These are phyloP conservation scores for Rachicladosporium sp. DNA, from an alignment of 2,329 filamentous ascomycete genomes.

Conservation along the genomic window DNA sequence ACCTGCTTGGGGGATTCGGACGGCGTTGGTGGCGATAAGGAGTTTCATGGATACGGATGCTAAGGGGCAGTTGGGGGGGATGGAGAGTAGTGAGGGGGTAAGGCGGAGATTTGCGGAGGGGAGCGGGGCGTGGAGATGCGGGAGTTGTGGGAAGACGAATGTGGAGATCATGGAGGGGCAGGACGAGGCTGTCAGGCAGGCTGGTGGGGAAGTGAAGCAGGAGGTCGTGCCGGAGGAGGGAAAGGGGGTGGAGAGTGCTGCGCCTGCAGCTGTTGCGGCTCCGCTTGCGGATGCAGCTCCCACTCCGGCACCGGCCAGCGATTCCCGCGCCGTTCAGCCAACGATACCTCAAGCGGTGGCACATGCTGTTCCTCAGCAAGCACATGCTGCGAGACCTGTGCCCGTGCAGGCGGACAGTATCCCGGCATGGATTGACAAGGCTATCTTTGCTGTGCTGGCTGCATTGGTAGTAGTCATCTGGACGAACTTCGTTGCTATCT, in stretches of 20 bases:
- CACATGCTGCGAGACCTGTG: conserved; percentile 7
- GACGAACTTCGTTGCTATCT: conserved; percentile 6
- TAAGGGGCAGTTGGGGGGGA: conserved; percentile 76
- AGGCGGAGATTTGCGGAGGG: conserved; percentile 57
- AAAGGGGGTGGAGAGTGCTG: conserved; percentile 20
- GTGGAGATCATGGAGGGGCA: conserved; percentile 61
- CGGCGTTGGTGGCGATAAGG: conserved; percentile 65
- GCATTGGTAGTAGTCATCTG: conserved; percentile 57
- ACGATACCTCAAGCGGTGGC: conserved; percentile 7
- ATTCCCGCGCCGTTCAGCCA: not conserved
- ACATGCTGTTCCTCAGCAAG: conserved; percentile 6
- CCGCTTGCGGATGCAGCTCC: conserved; percentile 1
- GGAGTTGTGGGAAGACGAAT: conserved; percentile 58
- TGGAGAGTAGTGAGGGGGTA: conserved; percentile 61
- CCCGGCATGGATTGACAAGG: conserved; percentile 66
- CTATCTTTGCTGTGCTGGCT: conserved; percentile 61
- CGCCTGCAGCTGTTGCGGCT: conserved; percentile 6
- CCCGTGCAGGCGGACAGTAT: conserved; percentile 37
- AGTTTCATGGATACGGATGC: conserved; percentile 90
- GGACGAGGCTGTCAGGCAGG: conserved; percentile 43
- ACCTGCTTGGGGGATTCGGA: conserved; percentile 92
- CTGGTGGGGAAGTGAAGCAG: conserved; percentile 31
- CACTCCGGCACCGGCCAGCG: no score
- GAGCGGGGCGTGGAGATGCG: conserved; percentile 55
- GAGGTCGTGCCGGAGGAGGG: conserved; percentile 42